These are phyloP conservation scores for Taphrina confusa DNA, from an alignment of 1,139 yeast genomes.

Conservation along the genomic window DNA sequence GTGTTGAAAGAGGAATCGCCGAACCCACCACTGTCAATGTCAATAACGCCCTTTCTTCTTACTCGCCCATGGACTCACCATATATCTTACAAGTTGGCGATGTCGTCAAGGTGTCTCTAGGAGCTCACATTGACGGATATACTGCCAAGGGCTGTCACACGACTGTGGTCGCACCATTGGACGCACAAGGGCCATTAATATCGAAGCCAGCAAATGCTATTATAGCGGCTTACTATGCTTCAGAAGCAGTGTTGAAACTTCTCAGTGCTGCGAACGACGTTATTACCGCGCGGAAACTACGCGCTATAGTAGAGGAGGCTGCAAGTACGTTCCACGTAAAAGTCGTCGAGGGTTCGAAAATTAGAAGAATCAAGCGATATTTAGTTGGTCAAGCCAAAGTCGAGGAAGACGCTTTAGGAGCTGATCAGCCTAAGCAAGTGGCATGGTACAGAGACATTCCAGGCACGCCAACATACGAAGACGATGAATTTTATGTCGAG, in stretches of 20 bases:
- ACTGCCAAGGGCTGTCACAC: slow-evolving; percentile 86
- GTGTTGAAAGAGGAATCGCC: slow-evolving; percentile 74
- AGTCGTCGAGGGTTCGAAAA: slow-evolving; percentile 88
- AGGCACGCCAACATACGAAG: slow-evolving; percentile 31
- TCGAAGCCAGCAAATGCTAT: slow-evolving; percentile 87
- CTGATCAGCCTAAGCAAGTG: slow-evolving; percentile 63
- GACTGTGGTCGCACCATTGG: slow-evolving; percentile 56
- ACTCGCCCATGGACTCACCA: slow-evolving; percentile 77
- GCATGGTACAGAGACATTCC: slow-evolving; percentile 35
- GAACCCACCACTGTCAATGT: slow-evolving; percentile 87
- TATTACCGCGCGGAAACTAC: slow-evolving; percentile 68
- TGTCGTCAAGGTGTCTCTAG: slow-evolving; percentile 62
- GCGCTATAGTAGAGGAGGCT: slow-evolving; percentile 74
- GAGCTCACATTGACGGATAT: slow-evolving; percentile 89
- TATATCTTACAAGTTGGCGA: slow-evolving; percentile 70
- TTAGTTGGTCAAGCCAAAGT: slow-evolving; percentile 94
- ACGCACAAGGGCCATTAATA: slow-evolving; percentile 67
- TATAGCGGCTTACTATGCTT: slow-evolving; percentile 85
- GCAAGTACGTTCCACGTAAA: slow-evolving; percentile 78
- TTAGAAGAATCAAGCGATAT: slow-evolving; percentile 87
- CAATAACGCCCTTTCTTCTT: slow-evolving; percentile 74
- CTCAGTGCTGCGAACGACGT: slow-evolving; percentile 58
- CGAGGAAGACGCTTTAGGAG: slow-evolving; percentile 90
- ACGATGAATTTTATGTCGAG: slow-evolving; percentile 60
- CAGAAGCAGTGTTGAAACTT: slow-evolving; percentile 74